Evolutionary conservation across 2,329 filamentous ascomycete genomes (phyloP).

Genomic region (Thielaviopsis musarum): DNA sequence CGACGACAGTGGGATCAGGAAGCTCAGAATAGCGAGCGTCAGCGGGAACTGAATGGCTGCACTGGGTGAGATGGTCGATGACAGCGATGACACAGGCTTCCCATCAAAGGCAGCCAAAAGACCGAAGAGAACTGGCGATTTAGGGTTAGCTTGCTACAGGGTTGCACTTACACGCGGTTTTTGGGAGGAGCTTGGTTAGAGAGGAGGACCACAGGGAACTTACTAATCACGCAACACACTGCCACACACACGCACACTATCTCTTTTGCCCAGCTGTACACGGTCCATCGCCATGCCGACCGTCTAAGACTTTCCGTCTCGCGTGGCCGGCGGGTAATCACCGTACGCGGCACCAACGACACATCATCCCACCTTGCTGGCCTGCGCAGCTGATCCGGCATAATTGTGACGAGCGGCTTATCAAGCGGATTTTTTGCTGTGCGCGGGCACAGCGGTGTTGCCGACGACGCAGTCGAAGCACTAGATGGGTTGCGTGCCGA

Average conservation of each 20-base stretch:
- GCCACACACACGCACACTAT: conserved; percentile 3
- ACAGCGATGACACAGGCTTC: conserved; percentile 13
- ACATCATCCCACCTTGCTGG: neutral
- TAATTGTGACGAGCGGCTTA: neutral
- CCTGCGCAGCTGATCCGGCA: neutral
- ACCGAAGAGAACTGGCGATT: conserved; percentile 3
- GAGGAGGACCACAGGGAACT: neutral
- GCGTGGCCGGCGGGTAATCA: neutral
- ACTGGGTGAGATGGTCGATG: conserved; percentile 17
- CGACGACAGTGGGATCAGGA: conserved; percentile 16
- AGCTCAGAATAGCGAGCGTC: conserved; percentile 16
- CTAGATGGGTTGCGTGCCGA: neutral
- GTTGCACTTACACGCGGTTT: no score
- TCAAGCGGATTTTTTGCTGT: neutral
- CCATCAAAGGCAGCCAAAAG: conserved; percentile 13
- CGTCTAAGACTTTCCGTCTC: neutral
- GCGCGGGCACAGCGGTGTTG: neutral
- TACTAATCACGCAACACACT: conserved; percentile 5
- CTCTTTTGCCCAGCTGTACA: conserved; percentile 1
- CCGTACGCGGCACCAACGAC: conserved; percentile 2
- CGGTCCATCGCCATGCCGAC: neutral
- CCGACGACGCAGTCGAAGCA: neutral
- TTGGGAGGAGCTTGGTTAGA: no score
- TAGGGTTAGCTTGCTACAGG: neutral
- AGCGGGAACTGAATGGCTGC: conserved; percentile 17